Evolutionary conservation across 768 basidiomycete species (phyloP), one percentile per base, ranked within the genome.

Genomic region (Phaeotremella fagi): DNA sequence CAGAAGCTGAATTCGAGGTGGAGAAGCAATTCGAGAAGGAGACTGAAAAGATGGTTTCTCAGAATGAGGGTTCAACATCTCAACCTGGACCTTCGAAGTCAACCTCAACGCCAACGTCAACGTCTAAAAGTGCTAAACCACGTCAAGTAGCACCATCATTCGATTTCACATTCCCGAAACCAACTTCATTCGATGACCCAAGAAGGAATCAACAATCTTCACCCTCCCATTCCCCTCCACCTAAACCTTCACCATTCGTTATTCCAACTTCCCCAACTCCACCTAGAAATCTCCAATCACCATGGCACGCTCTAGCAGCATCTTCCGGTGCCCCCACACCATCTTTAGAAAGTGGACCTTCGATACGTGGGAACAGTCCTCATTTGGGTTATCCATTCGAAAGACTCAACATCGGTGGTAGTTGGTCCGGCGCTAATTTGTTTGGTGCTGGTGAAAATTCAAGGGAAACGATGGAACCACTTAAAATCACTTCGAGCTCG

Each of bases 301-400:
- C 72, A 26, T 74, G 72, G 72, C 59, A 51, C 3, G 52, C 64
- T 7, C 48, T 74, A 3, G 70, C 68, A 2, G 64, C 64, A 0
- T 57, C 66, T 3, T 70, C 68, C 0, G 72, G 72, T 11, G 68
- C 66, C 16, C 70, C 69, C 11, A 73, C 71, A 7, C 69, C 69
- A 3, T 66, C 64, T 9, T 42, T 73, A 4, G 69, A 70, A n/a
- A 26, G 51, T 25, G 70, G 70, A 20, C 56, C 62, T 3, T 23
- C 24, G 14, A 51, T 45, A 52, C 61, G 61, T 31, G 42, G 57
- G 45, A 58, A 54, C 50, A 70, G 68, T 51, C 72, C 72, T 1
- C 70, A 71, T 53, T 46, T 74, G 4, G 72, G 72, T 2, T 70
- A 67, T 24, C 72, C 72, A 1, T 74, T 74, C 48, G 72, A 71